A percentile compares a stretch with the other conserved stretches of the same genome.
These are phyloP conservation scores for Rhynchosporium agropyri DNA, from an alignment of 2,329 filamentous ascomycete genomes.

Conservation along the genomic window DNA sequence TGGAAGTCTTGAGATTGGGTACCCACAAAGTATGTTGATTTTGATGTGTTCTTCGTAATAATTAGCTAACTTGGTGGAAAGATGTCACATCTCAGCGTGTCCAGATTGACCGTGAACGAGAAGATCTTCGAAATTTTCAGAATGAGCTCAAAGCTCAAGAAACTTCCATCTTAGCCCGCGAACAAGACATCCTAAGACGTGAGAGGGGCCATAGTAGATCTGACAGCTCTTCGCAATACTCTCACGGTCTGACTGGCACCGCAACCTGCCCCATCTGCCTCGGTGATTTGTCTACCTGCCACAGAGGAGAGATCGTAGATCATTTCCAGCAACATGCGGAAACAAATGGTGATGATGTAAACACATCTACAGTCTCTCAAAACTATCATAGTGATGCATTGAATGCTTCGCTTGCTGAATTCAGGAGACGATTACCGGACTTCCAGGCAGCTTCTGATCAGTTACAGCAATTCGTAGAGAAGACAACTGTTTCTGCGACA, in stretches of 20 bases:
- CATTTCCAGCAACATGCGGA: neutral
- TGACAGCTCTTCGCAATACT: neutral
- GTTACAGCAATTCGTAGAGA: neutral
- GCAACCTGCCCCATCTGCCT: neutral
- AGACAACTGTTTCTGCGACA: neutral
- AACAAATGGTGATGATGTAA: neutral
- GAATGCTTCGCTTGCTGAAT: neutral
- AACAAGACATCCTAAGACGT: neutral
- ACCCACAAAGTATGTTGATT: neutral
- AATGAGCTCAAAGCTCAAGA: neutral
- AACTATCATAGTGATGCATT: neutral
- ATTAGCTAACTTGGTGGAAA: neutral
- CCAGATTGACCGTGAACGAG: neutral
- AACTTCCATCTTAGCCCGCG: neutral
- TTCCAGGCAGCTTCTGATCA: slow-evolving; percentile 5
- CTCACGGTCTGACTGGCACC: neutral
- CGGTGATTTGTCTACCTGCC: neutral
- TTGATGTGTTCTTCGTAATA: neutral
- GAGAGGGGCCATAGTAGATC: neutral
- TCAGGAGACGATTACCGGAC: slow-evolving; percentile 9
- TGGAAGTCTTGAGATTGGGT: neutral
- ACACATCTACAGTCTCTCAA: neutral
- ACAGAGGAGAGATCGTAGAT: neutral
- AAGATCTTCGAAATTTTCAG: neutral
- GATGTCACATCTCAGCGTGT: neutral